Conservation (phyloP, 2,329 filamentous ascomycete species). For the Xylaria sp. region DNA sequence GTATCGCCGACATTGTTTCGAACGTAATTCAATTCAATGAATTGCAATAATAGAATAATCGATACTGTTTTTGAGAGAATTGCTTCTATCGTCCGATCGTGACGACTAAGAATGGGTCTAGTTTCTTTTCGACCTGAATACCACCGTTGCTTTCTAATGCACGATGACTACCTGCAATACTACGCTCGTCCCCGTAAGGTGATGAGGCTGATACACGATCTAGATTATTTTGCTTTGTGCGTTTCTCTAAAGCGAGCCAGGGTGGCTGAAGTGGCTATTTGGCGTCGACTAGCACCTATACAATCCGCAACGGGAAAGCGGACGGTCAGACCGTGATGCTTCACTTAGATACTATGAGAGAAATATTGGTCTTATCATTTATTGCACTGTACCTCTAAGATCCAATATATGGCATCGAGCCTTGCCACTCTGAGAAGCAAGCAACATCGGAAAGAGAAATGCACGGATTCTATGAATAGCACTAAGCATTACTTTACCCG, state of each 20-base stretch:
- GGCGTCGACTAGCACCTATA: background rate
- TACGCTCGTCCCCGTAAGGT: background rate
- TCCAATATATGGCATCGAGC: background rate
- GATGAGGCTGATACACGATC: conserved; percentile 16
- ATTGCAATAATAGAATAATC: background rate
- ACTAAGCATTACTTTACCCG: conserved; percentile 8
- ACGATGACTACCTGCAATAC: conserved; percentile 4
- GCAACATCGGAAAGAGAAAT: background rate
- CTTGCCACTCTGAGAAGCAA: background rate
- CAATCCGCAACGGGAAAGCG: background rate
- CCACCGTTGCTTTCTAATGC: background rate
- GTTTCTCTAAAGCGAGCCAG: background rate
- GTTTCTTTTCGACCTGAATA: background rate
- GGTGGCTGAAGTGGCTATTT: conserved; percentile 1
- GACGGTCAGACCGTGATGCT: background rate
- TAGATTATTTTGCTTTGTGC: conserved; percentile 5
- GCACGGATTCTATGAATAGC: conserved; percentile 7
- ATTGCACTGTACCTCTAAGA: background rate
- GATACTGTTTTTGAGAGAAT: background rate
- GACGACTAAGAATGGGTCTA: background rate
- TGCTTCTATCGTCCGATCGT: background rate
- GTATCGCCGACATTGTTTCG: too few relatives aligned
- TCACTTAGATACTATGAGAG: background rate
- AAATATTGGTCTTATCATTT: background rate
- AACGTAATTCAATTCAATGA: background rate